Evolutionary conservation across 306 rosid species (phyloP), one percentile per base, ranked within the genome.

Genomic region (Quercus parvula): DNA sequence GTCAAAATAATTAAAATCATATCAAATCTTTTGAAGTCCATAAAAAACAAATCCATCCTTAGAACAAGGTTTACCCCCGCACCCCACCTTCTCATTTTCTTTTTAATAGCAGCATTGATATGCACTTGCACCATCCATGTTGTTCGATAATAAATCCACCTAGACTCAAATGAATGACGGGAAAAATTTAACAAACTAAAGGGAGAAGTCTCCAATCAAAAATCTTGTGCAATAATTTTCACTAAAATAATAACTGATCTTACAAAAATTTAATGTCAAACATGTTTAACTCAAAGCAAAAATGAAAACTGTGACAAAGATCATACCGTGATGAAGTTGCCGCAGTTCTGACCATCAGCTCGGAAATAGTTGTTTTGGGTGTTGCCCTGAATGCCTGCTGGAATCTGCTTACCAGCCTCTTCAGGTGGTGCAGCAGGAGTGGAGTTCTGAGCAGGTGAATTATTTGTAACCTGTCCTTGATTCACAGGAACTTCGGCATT

Each of bases 321-420:
- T 18, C 78, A 54, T 80, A 80, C 83, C 1, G 83, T 80, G 83
- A 80, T 18, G 68, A 80, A 80, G 78, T 80, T 80, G 33, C 83
- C 83, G 4, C 78, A 66, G 75, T 80, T 80, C 83, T 80, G 83
- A 64, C 83, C 83, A 80, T 80, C 83, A 6, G 83, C 83, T 9
- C 83, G 74, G 10, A 80, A 73, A 58, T 80, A 80, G 78, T 80
- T 80, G 74, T 80, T 80, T 22, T 78, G 62, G 54, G 74, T 62
- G 68, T 73, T 73, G 12, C 83, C 75, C 3, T 77, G 83, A 54
- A 73, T 71, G 12, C 83, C 83, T 7, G 83, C 83, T 8, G 83
- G 83, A 63, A 22, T 80, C 68, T 80, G 35, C 69, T 63, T 73
- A 13, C 68, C 24, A 41, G 18, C 44, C 13, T 73, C 58, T 0